These are phyloP conservation scores for Rossbeevera mucosa DNA, from an alignment of 768 basidiomycete species.

Conservation along the genomic window DNA sequence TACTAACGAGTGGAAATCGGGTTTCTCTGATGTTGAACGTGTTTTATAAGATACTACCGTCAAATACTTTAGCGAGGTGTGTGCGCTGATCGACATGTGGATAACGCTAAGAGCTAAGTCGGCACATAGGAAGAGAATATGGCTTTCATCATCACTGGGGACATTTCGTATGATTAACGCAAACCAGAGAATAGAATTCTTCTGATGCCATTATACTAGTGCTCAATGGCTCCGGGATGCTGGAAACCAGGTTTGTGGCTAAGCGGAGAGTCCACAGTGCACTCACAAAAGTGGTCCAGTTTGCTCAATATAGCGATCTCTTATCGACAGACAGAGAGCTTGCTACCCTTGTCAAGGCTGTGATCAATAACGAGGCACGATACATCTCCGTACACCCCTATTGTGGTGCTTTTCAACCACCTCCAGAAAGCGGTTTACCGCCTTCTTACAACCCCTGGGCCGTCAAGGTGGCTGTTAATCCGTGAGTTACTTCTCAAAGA, in stretches of 20 bases:
- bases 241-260: slow-evolving; percentile 57
- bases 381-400: slow-evolving; percentile 73
- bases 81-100: neutral
- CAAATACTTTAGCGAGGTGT: slow-evolving; percentile 63
- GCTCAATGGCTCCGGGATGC: slow-evolving; percentile 85
- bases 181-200: neutral
- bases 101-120: slow-evolving; percentile 3
- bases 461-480: slow-evolving; percentile 64
- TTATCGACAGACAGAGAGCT: slow-evolving; percentile 54
- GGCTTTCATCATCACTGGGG: slow-evolving; percentile 79
- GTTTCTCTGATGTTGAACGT: neutral
- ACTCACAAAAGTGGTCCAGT: slow-evolving; percentile 36
- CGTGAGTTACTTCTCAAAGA: slow-evolving; percentile 43
- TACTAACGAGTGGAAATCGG: neutral
- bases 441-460: slow-evolving; percentile 69
- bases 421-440: slow-evolving; percentile 63
- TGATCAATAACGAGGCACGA: slow-evolving; percentile 75
- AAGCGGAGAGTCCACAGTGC: neutral
- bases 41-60: slow-evolving; percentile 63
- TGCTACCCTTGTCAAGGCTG: slow-evolving; percentile 66
- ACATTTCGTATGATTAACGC: slow-evolving; percentile 59
- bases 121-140: slow-evolving; percentile 54
- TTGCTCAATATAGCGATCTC: slow-evolving; percentile 64
- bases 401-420: slow-evolving; percentile 79
- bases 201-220: slow-evolving; percentile 33